phyloP scores from a whole-genome alignment of 768 basidiomycete genomes.

The Cystofilobasidium capitatum region DNA sequence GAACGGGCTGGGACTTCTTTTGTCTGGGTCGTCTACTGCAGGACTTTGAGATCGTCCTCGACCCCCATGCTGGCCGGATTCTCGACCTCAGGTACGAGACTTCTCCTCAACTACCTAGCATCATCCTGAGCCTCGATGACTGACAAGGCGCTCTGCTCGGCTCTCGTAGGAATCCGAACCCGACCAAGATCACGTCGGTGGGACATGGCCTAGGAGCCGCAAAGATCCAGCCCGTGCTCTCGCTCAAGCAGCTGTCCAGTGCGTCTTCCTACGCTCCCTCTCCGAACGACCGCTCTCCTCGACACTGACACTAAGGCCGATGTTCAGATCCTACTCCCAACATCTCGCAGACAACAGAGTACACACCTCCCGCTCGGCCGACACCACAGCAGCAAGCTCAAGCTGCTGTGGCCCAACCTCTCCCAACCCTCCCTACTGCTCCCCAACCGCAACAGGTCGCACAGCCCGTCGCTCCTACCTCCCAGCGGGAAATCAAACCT shows the following conservation, averaged over 20 bases:
- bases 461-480: not conserved
- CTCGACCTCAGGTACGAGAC: conserved; percentile 38
- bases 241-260: conserved; percentile 8
- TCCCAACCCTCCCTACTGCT: conserved; percentile 12
- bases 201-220: conserved; percentile 25
- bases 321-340: not conserved
- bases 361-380: conserved; percentile 35
- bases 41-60: conserved; percentile 89
- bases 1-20: conserved; percentile 1
- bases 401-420: conserved; percentile 25
- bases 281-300: not conserved
- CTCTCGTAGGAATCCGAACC: conserved; percentile 6
- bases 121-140: not conserved
- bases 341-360: conserved; percentile 35
- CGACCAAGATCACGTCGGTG: conserved; percentile 15
- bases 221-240: conserved; percentile 3
- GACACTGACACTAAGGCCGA: not conserved
- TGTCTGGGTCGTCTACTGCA: conserved; percentile 36
- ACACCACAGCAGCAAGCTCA: conserved; percentile 27
- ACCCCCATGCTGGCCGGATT: conserved; percentile 47
- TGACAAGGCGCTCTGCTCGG: not conserved
- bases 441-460: conserved; percentile 19
- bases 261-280: not conserved
- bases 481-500: not conserved
- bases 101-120: not conserved